Conservation (phyloP, 192 early-diverging fungal genomes). For the Podila epicladia region DNA sequence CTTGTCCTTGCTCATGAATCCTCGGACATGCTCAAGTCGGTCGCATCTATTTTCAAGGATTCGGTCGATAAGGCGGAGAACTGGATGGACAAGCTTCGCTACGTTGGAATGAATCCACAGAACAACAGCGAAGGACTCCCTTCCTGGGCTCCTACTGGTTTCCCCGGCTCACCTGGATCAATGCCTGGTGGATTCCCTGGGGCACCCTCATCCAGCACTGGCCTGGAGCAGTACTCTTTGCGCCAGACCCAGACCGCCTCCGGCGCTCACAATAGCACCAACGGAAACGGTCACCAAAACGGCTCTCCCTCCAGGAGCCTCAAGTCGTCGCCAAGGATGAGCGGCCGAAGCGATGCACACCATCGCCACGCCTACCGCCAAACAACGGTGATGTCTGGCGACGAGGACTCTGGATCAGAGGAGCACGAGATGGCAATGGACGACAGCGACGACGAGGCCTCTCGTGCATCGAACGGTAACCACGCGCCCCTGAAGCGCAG, state of each 20-base stretch:
- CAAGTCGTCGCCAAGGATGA: constrained; percentile 34
- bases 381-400: constrained; percentile 41
- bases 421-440: constrained; percentile 39
- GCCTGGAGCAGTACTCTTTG: constrained; percentile 44
- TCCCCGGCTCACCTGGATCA: constrained; percentile 15
- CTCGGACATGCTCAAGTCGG: constrained; percentile 71
- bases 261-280: constrained; percentile 1
- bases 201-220: constrained; percentile 1
- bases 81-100: constrained; percentile 62
- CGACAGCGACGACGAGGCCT: constrained; percentile 34
- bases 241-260: constrained; percentile 24
- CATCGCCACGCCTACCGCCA: constrained; percentile 45
- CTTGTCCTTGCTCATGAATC: constrained; percentile 78
- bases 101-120: constrained; percentile 51
- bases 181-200: constrained; percentile 51
- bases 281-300: neutral
- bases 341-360: constrained; percentile 10
- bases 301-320: constrained; percentile 35
- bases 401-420: constrained; percentile 43
- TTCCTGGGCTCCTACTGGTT: constrained; percentile 48
- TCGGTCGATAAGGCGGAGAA: constrained; percentile 73
- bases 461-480: neutral
- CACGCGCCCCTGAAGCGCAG: constrained; percentile 43
- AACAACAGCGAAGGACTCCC: constrained; percentile 42
- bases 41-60: constrained; percentile 74